A percentile compares a stretch with the other conserved stretches of the same genome.
Conservation (phyloP, 1,284 basidiomycete species). For the Boletus sp. region DNA sequence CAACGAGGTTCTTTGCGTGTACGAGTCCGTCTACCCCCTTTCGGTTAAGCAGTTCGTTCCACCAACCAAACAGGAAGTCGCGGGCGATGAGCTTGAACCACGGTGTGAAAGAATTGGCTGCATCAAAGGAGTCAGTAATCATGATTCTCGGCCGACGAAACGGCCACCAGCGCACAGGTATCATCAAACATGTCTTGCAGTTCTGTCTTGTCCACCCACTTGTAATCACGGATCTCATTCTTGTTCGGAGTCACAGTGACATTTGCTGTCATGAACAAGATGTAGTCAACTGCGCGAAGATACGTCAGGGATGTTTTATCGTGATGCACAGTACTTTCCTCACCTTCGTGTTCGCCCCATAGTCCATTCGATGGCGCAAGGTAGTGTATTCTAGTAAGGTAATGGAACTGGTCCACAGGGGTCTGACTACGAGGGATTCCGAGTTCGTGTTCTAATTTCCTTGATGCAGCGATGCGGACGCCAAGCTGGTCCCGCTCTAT, state of each 20-base stretch:
- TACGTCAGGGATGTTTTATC: slow-evolving; percentile 3
- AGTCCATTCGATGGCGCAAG: slow-evolving; percentile 88
- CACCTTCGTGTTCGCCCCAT: slow-evolving; percentile 99
- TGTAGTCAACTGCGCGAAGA: slow-evolving; percentile 85
- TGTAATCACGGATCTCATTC: slow-evolving; percentile 91
- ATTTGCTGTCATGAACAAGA: slow-evolving; percentile 89
- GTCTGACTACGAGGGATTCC: slow-evolving; percentile 83
- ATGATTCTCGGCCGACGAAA: not conserved
- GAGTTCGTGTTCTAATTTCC: slow-evolving; percentile 96
- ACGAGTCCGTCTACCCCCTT: slow-evolving; percentile 59
- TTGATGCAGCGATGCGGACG: slow-evolving; percentile 84
- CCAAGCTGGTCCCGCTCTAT: slow-evolving; percentile 79
- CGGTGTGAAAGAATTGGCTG: slow-evolving; percentile 90
- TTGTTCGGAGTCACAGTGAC: slow-evolving; percentile 81
- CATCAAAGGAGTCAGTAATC: slow-evolving; percentile 10
- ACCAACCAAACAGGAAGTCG: slow-evolving; percentile 98
- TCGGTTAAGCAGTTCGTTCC: slow-evolving; percentile 81
- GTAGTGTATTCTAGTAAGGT: slow-evolving; percentile 96
- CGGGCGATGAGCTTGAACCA: slow-evolving; percentile 99
- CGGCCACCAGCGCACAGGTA: slow-evolving; percentile 50
- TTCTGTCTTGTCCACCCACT: slow-evolving; percentile 90
- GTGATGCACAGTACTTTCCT: slow-evolving; percentile 18
- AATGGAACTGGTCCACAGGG: slow-evolving; percentile 86
- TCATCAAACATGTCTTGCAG: slow-evolving; percentile 89
- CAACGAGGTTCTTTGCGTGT: slow-evolving; percentile 61